phyloP scores from a whole-genome alignment of 2,329 filamentous ascomycete genomes.

The Chalaropsis ovoidea region DNA sequence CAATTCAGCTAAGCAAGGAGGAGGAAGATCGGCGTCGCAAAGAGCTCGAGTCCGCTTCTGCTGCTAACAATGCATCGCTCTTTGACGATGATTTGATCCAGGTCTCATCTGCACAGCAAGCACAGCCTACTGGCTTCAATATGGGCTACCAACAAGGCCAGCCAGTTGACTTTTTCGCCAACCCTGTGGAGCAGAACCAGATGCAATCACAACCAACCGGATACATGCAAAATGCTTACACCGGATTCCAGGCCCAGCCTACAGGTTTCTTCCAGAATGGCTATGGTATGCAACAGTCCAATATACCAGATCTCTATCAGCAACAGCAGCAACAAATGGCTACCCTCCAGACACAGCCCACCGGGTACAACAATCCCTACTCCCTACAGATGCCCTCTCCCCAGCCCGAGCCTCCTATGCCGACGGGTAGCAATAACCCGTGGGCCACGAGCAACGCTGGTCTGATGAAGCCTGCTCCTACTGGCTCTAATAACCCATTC shows the following conservation, averaged over 20 bases:
- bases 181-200: conserved; percentile 72
- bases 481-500: conserved; percentile 97
- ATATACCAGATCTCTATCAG: conserved; percentile 60
- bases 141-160: conserved; percentile 96
- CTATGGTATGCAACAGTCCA: conserved; percentile 56
- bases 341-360: conserved; percentile 39
- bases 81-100: conserved; percentile 70
- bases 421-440: conserved; percentile 85
- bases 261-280: conserved; percentile 54
- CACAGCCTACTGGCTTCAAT: conserved; percentile 81
- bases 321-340: conserved; percentile 43
- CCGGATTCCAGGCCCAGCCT: conserved; percentile 41
- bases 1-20: conserved; percentile 86
- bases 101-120: conserved; percentile 43
- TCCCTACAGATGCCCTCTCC: conserved; percentile 37
- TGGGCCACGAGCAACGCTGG: conserved; percentile 61
- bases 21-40: conserved; percentile 83
- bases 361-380: conserved; percentile 45
- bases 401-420: conserved; percentile 50
- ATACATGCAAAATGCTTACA: conserved; percentile 49
- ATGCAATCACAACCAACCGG: conserved; percentile 72
- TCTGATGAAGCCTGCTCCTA: conserved; percentile 68
- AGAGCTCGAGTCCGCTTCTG: conserved; percentile 56
- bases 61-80: conserved; percentile 72
- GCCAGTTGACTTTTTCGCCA: conserved; percentile 94